Evolutionary conservation across 768 basidiomycete genomes (phyloP), one percentile per base, ranked within the genome.

Genomic region (Panaeolus papilionaceus): DNA sequence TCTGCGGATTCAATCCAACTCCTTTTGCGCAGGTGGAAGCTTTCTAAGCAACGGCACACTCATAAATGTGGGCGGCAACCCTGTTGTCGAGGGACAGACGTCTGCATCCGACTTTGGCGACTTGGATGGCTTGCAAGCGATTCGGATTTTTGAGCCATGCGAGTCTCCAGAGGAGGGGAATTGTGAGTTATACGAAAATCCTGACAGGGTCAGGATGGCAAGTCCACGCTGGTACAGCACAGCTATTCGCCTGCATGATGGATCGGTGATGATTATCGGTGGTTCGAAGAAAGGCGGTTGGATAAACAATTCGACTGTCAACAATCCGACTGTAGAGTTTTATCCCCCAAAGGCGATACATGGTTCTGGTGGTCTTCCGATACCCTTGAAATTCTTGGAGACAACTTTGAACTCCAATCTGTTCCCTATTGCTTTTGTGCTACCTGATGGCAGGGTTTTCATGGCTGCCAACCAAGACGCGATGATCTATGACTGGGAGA

Each of bases 201-300:
- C 88, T 62, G 77, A 76, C 18, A 81, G 82, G 5, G 79, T 94
- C 40, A 87, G 91, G 61, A 87, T 93, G 86, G 91, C 92, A 3
- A 89, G 87, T 71, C 88, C 91, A 16, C 87, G 93, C 47, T 95
- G 93, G 93, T 95, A 95, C 77, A 88, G 85, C 67, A 92, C 92
- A 0, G 88, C 86, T 3, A 67, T 92, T 58, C 85, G 92, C 51
- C 82, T 94, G 67, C 76, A 81, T 5, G 93, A 93, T 69, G 93
- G 93, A n/a, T 92, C 92, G 71, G 90, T 86, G 0, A 91, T 93
- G 86, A 91, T 95, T 54, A 84, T 95, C 49, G 93, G 93, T 0
- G 93, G 93, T 16, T 91, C 92, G 8, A 88, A 84, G 71, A 91
- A 88, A 75, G 93, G 93, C 8, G 93, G 92, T 10, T 94, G 92